Evolutionary conservation across 768 basidiomycete species (phyloP).

Genomic region (Tremella mesenterica): DNA sequence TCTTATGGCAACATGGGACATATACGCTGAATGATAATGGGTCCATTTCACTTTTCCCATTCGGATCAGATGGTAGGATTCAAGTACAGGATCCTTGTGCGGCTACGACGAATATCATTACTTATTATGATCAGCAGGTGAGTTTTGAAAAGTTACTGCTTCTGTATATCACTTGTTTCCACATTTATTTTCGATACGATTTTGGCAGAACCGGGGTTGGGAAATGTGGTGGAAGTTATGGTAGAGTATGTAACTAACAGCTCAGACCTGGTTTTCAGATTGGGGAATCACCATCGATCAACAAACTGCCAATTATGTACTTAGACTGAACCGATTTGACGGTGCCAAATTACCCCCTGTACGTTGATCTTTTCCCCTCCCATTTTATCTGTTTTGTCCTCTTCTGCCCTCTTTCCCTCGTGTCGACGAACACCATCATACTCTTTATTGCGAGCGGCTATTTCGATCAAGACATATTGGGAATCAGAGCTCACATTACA

Average conservation of each 20-base stretch:
- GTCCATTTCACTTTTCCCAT: slow-evolving; percentile 64
- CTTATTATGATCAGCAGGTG: slow-evolving; percentile 70
- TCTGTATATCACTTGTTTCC: too few relatives aligned
- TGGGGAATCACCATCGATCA: slow-evolving; percentile 72
- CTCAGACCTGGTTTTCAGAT: slow-evolving; percentile 40
- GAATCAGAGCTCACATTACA: too few relatives aligned
- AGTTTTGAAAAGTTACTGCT: too few relatives aligned
- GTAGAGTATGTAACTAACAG: not conserved
- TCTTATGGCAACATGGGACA: slow-evolving; percentile 83
- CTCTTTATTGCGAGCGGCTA: too few relatives aligned
- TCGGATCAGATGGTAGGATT: slow-evolving; percentile 74
- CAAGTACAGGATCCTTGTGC: slow-evolving; percentile 92
- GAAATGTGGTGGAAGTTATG: slow-evolving; percentile 43
- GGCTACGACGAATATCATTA: slow-evolving; percentile 76
- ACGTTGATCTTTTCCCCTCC: slow-evolving; percentile 5
- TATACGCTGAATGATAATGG: slow-evolving; percentile 64
- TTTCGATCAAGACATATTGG: too few relatives aligned
- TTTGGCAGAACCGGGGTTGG: too few relatives aligned
- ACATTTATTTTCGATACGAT: too few relatives aligned
- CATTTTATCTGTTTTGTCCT: too few relatives aligned
- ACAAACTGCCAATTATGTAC: slow-evolving; percentile 53
- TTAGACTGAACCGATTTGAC: slow-evolving; percentile 71
- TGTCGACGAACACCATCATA: too few relatives aligned
- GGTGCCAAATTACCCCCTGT: slow-evolving; percentile 65
- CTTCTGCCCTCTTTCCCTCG: too few relatives aligned